Percentiles rank a stretch among this genome's conserved stretches.
Evolutionary conservation across 2,329 filamentous ascomycete genomes (phyloP).

Genomic region (Colletotrichum agaves): DNA sequence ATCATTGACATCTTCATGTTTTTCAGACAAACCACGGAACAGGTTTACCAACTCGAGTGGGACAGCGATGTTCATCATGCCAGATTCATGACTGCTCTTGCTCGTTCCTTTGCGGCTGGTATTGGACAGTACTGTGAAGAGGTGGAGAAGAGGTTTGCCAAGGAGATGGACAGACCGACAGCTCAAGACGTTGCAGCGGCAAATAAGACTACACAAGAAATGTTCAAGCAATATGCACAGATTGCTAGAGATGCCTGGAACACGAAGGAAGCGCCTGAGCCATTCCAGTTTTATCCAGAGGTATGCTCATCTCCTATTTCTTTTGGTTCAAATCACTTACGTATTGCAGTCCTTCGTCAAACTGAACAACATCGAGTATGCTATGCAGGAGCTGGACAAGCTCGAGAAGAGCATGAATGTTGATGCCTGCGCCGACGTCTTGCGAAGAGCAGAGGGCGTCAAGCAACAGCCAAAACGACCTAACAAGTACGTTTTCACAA

Average conservation of each 20-base stretch:
- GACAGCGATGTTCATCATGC: slow-evolving; percentile 93
- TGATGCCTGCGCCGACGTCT: slow-evolving; percentile 85
- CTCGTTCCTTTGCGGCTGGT: slow-evolving; percentile 84
- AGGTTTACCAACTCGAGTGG: slow-evolving; percentile 89
- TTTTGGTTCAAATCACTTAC: background rate
- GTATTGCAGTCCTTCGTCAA: slow-evolving; percentile 86
- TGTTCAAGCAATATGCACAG: slow-evolving; percentile 90
- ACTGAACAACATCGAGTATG: slow-evolving; percentile 96
- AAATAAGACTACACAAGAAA: slow-evolving; percentile 86
- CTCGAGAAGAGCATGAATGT: slow-evolving; percentile 91
- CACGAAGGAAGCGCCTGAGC: slow-evolving; percentile 91
- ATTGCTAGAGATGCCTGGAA: slow-evolving; percentile 94
- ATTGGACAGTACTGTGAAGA: slow-evolving; percentile 92
- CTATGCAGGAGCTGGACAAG: slow-evolving; percentile 90
- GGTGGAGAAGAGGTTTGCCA: slow-evolving; percentile 84
- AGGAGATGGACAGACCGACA: slow-evolving; percentile 92
- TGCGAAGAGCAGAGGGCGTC: slow-evolving; percentile 77
- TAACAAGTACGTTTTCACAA: slow-evolving; percentile 95
- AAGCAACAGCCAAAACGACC: slow-evolving; percentile 72
- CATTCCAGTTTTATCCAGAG: slow-evolving; percentile 96
- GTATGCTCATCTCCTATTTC: slow-evolving; percentile 53
- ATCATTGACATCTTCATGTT: slow-evolving; percentile 93
- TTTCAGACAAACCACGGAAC: slow-evolving; percentile 91
- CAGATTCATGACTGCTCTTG: slow-evolving; percentile 94
- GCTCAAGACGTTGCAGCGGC: slow-evolving; percentile 86